Evolutionary conservation across 805 yeast genomes (phyloP), one percentile per base, ranked within the genome.

Genomic region (Sugiyamaella floridensis): DNA sequence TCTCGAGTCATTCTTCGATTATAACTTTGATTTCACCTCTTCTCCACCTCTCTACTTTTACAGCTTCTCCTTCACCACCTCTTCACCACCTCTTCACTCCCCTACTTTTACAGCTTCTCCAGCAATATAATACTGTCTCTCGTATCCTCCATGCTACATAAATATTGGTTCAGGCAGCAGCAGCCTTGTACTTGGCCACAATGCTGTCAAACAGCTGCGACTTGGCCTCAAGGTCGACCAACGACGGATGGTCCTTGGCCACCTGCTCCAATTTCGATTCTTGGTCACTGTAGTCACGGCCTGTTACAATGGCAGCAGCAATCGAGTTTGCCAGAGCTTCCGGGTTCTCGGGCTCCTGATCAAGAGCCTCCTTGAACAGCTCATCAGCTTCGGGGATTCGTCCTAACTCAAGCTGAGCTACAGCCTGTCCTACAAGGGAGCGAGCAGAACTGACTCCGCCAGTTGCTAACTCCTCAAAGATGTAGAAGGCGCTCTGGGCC

Each of bases 311-410:
- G 50, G 81, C 77, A 49, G 78, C 76, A 2, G 89, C 76, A 55
- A 86, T 80, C 63, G 82, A 76, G 64, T 85, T 82, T 46, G 89
- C 86, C 55, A 76, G 69, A 40, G 70, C 73, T 15, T 70, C 71
- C 32, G 72, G 68, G 40, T 67, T 60, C 45, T 68, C 69, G 10
- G 69, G 60, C 15, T 66, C 73, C 45, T 71, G 65, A 55, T 70
- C 71, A n/a, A 73, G 70, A n/a, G 79, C 75, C 34, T 72, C 63
- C 42, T 57, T 47, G 28, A 73, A 51, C 11, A 70, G 73, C 56
- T 86, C 87, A 54, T 78, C 77, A 9, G 96, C 90, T 70, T 92
- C 97, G 1, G 90, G 92, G 52, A 80, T 73, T 63, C 90, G 86
- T 48, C 82, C 80, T 66, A 89, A 78, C 71, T 87, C 89, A 61